Evolutionary conservation across 1,139 yeast genomes (phyloP).

Genomic region (Citeromyces hawaiiensis): DNA sequence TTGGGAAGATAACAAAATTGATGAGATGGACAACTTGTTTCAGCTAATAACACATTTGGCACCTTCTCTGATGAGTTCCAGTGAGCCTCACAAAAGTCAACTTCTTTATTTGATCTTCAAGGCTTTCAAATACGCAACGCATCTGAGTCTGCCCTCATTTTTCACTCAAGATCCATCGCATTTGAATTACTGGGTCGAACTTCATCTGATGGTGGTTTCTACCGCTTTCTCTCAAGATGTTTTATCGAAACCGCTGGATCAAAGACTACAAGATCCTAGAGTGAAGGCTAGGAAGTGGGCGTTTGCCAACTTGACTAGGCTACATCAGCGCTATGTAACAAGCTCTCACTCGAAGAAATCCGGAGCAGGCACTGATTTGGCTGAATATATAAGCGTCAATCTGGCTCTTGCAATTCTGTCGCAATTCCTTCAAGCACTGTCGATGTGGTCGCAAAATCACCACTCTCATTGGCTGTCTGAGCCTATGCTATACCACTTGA

Average conservation of each 20-base stretch:
- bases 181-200: slow-evolving; percentile 51
- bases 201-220: slow-evolving; percentile 34
- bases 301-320: slow-evolving; percentile 51
- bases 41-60: slow-evolving; percentile 26
- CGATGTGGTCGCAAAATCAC: slow-evolving; percentile 32
- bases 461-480: slow-evolving; percentile 47
- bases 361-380: slow-evolving; percentile 25
- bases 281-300: slow-evolving; percentile 63
- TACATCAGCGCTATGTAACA: slow-evolving; percentile 44
- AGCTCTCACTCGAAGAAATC: slow-evolving; percentile 24
- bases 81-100: slow-evolving; percentile 31
- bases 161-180: slow-evolving; percentile 29
- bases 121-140: slow-evolving; percentile 50
- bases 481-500: slow-evolving; percentile 44
- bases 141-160: slow-evolving; percentile 42
- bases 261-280: slow-evolving; percentile 29
- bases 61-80: slow-evolving; percentile 19
- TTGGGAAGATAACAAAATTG: slow-evolving; percentile 29
- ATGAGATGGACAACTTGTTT: slow-evolving; percentile 30
- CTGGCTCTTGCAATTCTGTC: slow-evolving; percentile 51
- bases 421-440: slow-evolving; percentile 46
- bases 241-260: slow-evolving; percentile 21
- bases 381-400: slow-evolving; percentile 29
- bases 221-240: slow-evolving; percentile 26
- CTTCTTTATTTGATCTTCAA: slow-evolving; percentile 49